Evolutionary conservation across 2,329 filamentous ascomycete genomes (phyloP), one percentile per base, ranked within the genome.

Genomic region (Aspergillus glaucus): DNA sequence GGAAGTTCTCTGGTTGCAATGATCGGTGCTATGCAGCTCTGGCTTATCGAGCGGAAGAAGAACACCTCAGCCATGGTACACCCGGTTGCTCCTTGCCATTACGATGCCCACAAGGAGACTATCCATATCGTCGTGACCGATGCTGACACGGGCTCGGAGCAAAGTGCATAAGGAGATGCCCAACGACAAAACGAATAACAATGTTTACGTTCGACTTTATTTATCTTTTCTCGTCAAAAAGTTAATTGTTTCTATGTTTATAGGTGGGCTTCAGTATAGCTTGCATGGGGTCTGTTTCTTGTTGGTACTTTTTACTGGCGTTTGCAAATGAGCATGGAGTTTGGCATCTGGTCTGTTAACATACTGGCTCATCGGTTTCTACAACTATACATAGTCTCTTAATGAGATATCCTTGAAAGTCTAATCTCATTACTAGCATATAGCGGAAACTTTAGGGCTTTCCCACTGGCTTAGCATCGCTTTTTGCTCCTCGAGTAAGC

Each of bases 1-100:
- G 76, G 69, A 15, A 82, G 78, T 49, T 73, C 75, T 3, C 50
- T 78, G 2, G 74, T 84, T 9, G 81, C 81, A 0, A 57, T 81
- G 5, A 47, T 78, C 28, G 81, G 81, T 26, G 76, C 74, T 5
- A 55, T 77, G 8, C 81, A 85, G 58, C 65, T 81, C 3, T 79
- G 77, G 51, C 79, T 77, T 50, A 75, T 84, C 51, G 71, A 73
- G 19, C 71, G 73, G 32, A 75, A 75, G 52, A 75, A 72, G 46
- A 67, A 72, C 48, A 64, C 70, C 14, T 65, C 57, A 5, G 66
- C 67, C 4, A 66, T 62, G 4, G 63, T 76, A 15, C 59, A 68
- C 19, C 56, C 70, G 4, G 63, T 63, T 15, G 58, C 63, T 1
- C 59, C 57, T 24, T 69, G 64, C 46, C 56, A 56, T 34, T 60